phyloP scores from a whole-genome alignment of 2,329 filamentous ascomycete genomes.

The Colletotrichum spaethianum region DNA sequence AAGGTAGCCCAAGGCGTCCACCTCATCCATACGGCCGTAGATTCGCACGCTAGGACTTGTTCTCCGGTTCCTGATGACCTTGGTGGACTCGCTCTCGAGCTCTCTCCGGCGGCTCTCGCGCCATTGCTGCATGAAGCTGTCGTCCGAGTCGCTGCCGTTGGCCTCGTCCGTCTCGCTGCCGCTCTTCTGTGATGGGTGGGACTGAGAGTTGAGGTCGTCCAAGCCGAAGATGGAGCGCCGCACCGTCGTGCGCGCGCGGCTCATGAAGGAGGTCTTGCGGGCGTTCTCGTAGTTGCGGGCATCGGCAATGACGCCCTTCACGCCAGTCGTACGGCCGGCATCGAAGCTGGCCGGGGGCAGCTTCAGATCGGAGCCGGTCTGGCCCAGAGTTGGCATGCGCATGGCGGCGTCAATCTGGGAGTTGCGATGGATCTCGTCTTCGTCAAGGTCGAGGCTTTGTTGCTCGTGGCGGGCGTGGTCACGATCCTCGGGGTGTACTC shows the following conservation, averaged over 20 bases:
- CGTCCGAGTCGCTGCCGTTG: slow-evolving; percentile 73
- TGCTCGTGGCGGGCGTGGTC: slow-evolving; percentile 57
- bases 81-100: slow-evolving; percentile 74
- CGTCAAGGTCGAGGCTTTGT: slow-evolving; percentile 62
- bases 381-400: slow-evolving; percentile 71
- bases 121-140: slow-evolving; percentile 88
- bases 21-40: slow-evolving; percentile 85
- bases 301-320: slow-evolving; percentile 90
- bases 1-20: slow-evolving; percentile 93
- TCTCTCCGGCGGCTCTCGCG: slow-evolving; percentile 84
- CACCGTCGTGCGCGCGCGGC: slow-evolving; percentile 63
- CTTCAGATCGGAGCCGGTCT: slow-evolving; percentile 65
- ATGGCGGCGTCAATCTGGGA: slow-evolving; percentile 74
- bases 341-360: slow-evolving; percentile 76
- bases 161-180: slow-evolving; percentile 62
- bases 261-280: slow-evolving; percentile 68
- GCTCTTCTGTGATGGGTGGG: slow-evolving; percentile 53
- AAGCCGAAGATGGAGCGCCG: slow-evolving; percentile 70
- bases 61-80: slow-evolving; percentile 72
- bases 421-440: slow-evolving; percentile 69
- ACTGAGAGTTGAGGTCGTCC: slow-evolving; percentile 45
- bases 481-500: slow-evolving; percentile 72
- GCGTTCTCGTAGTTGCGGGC: slow-evolving; percentile 83
- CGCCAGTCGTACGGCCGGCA: slow-evolving; percentile 80
- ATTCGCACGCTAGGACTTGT: slow-evolving; percentile 83